Conservation (phyloP, 441 rosid genomes). For the Biscutella auriculata region DNA sequence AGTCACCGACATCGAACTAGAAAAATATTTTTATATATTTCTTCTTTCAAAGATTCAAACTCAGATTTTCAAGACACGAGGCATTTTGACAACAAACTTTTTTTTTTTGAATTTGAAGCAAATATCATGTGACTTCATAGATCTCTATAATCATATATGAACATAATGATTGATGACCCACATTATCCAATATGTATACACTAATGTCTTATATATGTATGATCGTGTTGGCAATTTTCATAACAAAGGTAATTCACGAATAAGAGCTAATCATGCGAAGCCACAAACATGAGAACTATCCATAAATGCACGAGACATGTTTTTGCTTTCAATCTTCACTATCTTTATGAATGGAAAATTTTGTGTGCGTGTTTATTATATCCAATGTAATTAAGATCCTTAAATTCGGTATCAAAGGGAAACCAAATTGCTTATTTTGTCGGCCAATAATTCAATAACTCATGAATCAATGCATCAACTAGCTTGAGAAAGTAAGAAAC, state of each 20-base stretch:
- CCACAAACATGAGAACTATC: conserved; percentile 17
- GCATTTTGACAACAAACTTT: too few relatives aligned
- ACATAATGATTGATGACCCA: conserved; percentile 7
- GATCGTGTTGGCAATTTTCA: conserved; percentile 17
- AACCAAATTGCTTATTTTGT: conserved; percentile 8
- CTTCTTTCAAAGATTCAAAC: too few relatives aligned
- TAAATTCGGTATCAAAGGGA: conserved; percentile 6
- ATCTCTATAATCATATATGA: background rate
- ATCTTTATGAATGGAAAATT: conserved; percentile 14
- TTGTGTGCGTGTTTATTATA: conserved; percentile 7
- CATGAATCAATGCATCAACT: conserved; percentile 6
- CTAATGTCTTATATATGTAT: background rate
- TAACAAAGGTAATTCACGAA: conserved; percentile 4
- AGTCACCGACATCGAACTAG: too few relatives aligned
- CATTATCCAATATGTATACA: conserved; percentile 7
- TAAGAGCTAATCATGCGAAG: conserved; percentile 6
- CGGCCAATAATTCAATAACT: conserved; percentile 13
- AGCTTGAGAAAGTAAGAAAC: background rate
- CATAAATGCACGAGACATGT: conserved; percentile 19
- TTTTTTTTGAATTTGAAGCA: too few relatives aligned
- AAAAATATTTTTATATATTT: too few relatives aligned
- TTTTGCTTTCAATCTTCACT: conserved; percentile 19
- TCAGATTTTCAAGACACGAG: too few relatives aligned
- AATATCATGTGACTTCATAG: background rate
- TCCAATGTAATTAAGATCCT: background rate